Evolutionary conservation across 208 protist genomes (phyloP).

Genomic region (Angomonas deanei): DNA sequence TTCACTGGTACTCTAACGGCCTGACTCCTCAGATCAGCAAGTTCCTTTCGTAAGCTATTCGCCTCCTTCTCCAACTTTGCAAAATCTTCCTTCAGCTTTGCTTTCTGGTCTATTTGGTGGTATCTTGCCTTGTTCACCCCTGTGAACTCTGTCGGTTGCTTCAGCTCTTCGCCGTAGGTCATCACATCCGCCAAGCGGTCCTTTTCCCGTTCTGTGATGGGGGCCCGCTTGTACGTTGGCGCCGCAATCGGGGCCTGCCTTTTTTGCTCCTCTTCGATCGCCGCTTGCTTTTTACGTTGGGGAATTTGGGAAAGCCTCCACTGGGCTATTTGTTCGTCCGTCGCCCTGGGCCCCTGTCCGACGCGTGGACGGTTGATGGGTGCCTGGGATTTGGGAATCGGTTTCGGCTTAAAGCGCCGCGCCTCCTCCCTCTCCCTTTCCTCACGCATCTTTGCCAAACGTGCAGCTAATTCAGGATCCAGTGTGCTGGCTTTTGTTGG

Average conservation of each 20-base stretch:
- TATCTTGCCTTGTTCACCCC: constrained; percentile 55
- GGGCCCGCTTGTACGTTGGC: constrained; percentile 30
- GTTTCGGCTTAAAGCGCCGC: constrained; percentile 47
- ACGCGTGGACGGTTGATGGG: constrained; percentile 62
- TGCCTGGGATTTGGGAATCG: constrained; percentile 78
- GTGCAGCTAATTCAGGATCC: constrained; percentile 63
- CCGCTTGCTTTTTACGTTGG: constrained; percentile 41
- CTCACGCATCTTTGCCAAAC: constrained; percentile 40
- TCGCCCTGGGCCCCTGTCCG: constrained; percentile 26
- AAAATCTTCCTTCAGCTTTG: constrained; percentile 63
- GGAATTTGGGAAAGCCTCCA: constrained; percentile 66
- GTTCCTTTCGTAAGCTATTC: constrained; percentile 36
- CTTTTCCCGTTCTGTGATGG: constrained; percentile 74
- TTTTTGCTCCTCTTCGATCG: constrained; percentile 50
- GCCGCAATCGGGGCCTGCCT: constrained; percentile 11
- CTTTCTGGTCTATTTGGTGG: constrained; percentile 37
- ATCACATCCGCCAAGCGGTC: constrained; percentile 77
- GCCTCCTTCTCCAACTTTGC: constrained; percentile 35
- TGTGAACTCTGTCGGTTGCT: constrained; percentile 49
- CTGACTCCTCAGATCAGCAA: constrained; percentile 29
- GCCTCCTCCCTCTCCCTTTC: constrained; percentile 68
- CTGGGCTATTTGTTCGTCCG: constrained; percentile 47
- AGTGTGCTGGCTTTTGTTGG: constrained; percentile 75
- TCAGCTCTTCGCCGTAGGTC: constrained; percentile 66
- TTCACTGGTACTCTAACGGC: background rate